These are phyloP conservation scores for Sonneratia alba DNA, from an alignment of 345 rosid species.

Conservation along the genomic window DNA sequence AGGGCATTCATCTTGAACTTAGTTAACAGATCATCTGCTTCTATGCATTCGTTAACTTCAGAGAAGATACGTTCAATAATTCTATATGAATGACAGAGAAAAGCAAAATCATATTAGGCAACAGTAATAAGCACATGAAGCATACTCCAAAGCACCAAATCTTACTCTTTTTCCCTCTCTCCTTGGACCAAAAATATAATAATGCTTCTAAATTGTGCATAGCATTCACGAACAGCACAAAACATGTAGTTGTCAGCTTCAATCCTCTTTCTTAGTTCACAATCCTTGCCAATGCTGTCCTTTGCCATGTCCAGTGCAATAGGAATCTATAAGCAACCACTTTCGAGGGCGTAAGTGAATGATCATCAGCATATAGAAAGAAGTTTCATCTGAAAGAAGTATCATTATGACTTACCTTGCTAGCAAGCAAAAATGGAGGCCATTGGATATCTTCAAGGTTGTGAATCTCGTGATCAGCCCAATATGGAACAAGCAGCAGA, in stretches of 20 bases:
- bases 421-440: slow-evolving; percentile 98
- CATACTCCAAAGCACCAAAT: slow-evolving; percentile 3
- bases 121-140: slow-evolving; percentile 5
- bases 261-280: slow-evolving; percentile 83
- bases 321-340: slow-evolving; percentile 53
- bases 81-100: slow-evolving; percentile 28
- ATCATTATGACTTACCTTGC: slow-evolving; percentile 53
- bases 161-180: slow-evolving; percentile 55
- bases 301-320: slow-evolving; percentile 99
- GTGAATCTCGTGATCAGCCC: slow-evolving; percentile 74
- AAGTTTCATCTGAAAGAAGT: background rate
- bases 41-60: slow-evolving; percentile 52
- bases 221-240: slow-evolving; percentile 93
- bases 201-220: slow-evolving; percentile 82
- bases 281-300: slow-evolving; percentile 84
- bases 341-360: background rate
- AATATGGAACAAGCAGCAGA: slow-evolving; percentile 95
- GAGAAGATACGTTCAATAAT: slow-evolving; percentile 57
- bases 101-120: background rate
- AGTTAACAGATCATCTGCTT: slow-evolving; percentile 22
- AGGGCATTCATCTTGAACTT: slow-evolving; percentile 83
- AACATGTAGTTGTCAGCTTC: slow-evolving; percentile 65
- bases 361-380: background rate
- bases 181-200: slow-evolving; percentile 76
- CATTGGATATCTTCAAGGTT: slow-evolving; percentile 67